Evolutionary conservation across 306 rosid species (phyloP).

Genomic region (Herpetospermum pedunculosum): DNA sequence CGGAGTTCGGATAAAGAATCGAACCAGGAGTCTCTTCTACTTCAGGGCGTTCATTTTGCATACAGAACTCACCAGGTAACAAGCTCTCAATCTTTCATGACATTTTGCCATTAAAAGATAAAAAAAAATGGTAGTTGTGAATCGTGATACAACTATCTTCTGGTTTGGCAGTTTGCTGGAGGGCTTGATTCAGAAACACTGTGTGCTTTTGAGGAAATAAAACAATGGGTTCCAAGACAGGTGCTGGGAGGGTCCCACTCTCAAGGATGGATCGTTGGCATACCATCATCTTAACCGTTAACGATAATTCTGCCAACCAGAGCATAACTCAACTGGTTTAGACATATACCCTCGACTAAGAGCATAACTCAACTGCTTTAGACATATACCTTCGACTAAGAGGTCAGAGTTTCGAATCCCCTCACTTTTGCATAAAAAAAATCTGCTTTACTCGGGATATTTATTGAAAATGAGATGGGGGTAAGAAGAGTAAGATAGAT

Average conservation of each 20-base stretch:
- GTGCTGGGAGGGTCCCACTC: slow-evolving; percentile 29
- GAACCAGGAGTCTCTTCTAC: slow-evolving; percentile 81
- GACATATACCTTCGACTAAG: no score
- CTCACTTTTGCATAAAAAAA: no score
- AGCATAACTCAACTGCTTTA: no score
- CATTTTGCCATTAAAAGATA: not conserved
- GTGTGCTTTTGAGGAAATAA: slow-evolving; percentile 74
- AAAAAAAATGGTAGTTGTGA: not conserved
- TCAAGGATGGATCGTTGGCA: slow-evolving; percentile 1
- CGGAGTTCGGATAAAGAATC: slow-evolving; percentile 64
- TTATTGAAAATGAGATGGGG: not conserved
- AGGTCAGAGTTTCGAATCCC: no score
- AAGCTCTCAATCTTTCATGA: not conserved
- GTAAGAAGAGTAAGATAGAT: not conserved
- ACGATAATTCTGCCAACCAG: not conserved
- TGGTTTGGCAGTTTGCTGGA: slow-evolving; percentile 67
- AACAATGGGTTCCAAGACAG: slow-evolving; percentile 51
- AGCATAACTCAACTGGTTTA: no score
- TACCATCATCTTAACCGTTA: not conserved
- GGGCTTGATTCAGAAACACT: slow-evolving; percentile 83
- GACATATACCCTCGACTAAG: no score
- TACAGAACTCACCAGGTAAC: slow-evolving; percentile 83
- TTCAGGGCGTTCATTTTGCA: slow-evolving; percentile 77
- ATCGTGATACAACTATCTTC: not conserved
- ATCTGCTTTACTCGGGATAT: no score